Evolutionary conservation across 2,329 filamentous ascomycete genomes (phyloP).

Genomic region (Aspergillus sp.): DNA sequence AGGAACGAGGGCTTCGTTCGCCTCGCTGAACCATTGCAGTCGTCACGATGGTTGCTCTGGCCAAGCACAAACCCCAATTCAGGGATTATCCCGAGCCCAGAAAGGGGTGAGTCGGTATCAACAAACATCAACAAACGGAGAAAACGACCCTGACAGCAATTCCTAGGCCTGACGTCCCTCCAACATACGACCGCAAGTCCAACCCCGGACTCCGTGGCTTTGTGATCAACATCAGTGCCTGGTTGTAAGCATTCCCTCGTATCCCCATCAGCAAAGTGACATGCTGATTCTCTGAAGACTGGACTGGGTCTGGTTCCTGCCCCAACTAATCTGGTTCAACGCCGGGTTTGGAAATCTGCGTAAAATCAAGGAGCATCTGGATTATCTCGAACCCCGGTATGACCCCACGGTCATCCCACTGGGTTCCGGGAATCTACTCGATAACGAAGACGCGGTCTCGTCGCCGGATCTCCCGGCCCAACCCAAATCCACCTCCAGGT

Average conservation of each 20-base stretch:
- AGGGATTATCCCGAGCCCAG: conserved; percentile 7
- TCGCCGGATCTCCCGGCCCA: conserved; percentile 1
- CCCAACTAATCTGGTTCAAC: conserved; percentile 63
- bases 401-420: conserved; percentile 47
- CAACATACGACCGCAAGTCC: conserved; percentile 9
- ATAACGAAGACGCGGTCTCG: background rate
- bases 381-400: conserved; percentile 48
- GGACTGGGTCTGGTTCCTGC: conserved; percentile 54
- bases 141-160: too few relatives aligned
- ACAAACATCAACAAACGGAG: too few relatives aligned
- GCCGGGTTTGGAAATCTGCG: conserved; percentile 59
- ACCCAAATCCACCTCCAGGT: background rate
- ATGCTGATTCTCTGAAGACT: conserved; percentile 38
- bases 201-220: conserved; percentile 8
- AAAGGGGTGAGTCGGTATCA: conserved; percentile 3
- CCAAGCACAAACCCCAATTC: background rate
- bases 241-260: conserved; percentile 3
- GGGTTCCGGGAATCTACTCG: background rate
- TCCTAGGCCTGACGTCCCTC: conserved; percentile 4
- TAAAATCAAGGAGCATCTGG: conserved; percentile 46
- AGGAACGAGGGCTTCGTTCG: too few relatives aligned
- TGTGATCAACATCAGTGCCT: conserved; percentile 6
- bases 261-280: background rate
- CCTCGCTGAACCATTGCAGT: too few relatives aligned
- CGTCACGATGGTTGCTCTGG: background rate